A percentile compares a stretch with the other conserved stretches of the same genome.
Conservation (phyloP, 495 filamentous ascomycete species). For the Podospora comata region DNA sequence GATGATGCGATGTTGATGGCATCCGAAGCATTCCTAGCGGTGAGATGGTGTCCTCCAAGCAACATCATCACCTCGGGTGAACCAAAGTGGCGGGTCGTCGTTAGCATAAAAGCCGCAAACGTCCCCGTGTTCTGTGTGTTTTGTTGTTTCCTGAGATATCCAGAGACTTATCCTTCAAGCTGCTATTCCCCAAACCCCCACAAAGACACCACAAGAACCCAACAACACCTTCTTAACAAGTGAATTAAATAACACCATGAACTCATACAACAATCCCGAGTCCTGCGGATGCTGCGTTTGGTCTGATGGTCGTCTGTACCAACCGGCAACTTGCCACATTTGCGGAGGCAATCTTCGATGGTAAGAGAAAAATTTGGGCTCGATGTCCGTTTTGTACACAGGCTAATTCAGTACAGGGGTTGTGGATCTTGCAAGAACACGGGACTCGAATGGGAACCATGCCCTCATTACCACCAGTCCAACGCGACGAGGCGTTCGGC, state of each 20-base stretch:
- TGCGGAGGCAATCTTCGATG: not conserved
- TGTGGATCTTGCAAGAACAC: constrained; percentile 9
- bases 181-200: not conserved
- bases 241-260: not conserved
- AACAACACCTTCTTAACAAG: not conserved
- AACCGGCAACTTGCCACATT: constrained; percentile 4
- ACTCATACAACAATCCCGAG: constrained; percentile 3
- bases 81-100: not conserved
- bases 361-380: not conserved
- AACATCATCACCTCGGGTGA: constrained; percentile 6
- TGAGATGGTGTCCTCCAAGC: constrained; percentile 15
- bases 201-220: not conserved
- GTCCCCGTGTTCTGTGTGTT: not conserved
- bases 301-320: constrained; percentile 11
- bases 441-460: constrained; percentile 11
- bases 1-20: constrained; percentile 8
- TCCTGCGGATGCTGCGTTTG: constrained; percentile 13
- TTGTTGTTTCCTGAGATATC: not conserved
- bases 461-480: constrained; percentile 4
- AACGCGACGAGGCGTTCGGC: not conserved
- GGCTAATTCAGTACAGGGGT: not conserved
- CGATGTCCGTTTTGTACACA: not conserved
- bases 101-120: constrained; percentile 11
- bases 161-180: not conserved
- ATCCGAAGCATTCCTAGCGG: constrained; percentile 22